Evolutionary conservation across 495 filamentous ascomycete species (phyloP).

Genomic region (Aspergillus panamensis): DNA sequence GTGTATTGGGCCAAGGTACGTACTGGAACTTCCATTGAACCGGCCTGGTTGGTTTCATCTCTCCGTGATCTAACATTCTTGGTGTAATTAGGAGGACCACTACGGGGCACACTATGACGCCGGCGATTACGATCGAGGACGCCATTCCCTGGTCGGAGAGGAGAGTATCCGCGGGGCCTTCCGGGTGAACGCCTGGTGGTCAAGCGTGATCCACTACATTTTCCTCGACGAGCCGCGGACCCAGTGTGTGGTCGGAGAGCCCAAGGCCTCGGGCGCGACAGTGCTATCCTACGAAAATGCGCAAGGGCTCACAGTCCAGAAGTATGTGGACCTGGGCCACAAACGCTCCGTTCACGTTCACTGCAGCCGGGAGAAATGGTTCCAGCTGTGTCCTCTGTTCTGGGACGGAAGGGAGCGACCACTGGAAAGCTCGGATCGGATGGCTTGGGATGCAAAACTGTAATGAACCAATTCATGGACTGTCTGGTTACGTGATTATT

Average conservation of each 20-base stretch:
- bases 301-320: slow-evolving; percentile 60
- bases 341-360: slow-evolving; percentile 62
- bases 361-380: slow-evolving; percentile 62
- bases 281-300: slow-evolving; percentile 65
- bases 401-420: slow-evolving; percentile 45
- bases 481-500: no score
- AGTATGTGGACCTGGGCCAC: slow-evolving; percentile 63
- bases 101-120: slow-evolving; percentile 63
- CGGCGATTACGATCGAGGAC: slow-evolving; percentile 61
- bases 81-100: slow-evolving; percentile 53
- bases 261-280: slow-evolving; percentile 54
- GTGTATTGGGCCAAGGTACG: slow-evolving; percentile 68
- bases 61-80: slow-evolving; percentile 22
- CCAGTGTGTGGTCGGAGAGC: slow-evolving; percentile 59
- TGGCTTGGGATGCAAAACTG: slow-evolving; percentile 49
- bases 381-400: slow-evolving; percentile 60
- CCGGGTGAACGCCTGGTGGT: slow-evolving; percentile 67
- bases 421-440: slow-evolving; percentile 45
- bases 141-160: slow-evolving; percentile 66
- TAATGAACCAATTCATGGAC: no score
- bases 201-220: slow-evolving; percentile 64
- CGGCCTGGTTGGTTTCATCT: no score
- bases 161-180: slow-evolving; percentile 59
- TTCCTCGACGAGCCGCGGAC: slow-evolving; percentile 70
- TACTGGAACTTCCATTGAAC: background rate